Evolutionary conservation across 2,329 filamentous ascomycete species (phyloP), one percentile per base, ranked within the genome.

Genomic region (Xylaria digitata): DNA sequence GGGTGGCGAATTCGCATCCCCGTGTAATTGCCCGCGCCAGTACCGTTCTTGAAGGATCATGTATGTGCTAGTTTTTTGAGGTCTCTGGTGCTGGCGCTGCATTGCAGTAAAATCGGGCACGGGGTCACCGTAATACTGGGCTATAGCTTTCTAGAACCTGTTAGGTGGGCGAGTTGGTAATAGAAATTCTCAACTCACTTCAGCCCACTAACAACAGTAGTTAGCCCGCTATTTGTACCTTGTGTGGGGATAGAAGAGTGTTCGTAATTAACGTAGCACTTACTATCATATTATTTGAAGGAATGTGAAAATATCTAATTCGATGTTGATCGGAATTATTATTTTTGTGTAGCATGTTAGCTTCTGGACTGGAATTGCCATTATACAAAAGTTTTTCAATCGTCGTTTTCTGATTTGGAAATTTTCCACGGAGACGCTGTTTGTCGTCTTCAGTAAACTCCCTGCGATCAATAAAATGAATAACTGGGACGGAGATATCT

Each of bases 1-100:
- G 0, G 78, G 72, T 6, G 73, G 65, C 56, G 52, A 49, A 50
- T 40, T 11, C 61, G 42, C 40, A 23, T 65, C 67, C 0, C 73
- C 75, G 32, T 80, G 77, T 21, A 78, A 68, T 45, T 80, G 79
- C 1, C 79, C 77, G 2, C 73, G 71, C 80, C 80, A 82, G 45
- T 74, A 76, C 9, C 72, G 66, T 1, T 77, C 73, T 4, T 73
- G 69, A 2, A 80, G 67, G 0, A 80, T 52, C 70, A 75, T 75
- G 7, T 73, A 57, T 1, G 72, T 65, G 8, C 60, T 37, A 1
- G 71, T 73, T 15, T 63, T 67, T 3, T 65, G 32, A 23, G 63
- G 2, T 13, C 34, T 56, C 2, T n/a, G 9, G 0, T 70, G 9
- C 17, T 70, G 66, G 1, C 68, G 58, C 4, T 62, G 59, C 1